A percentile compares a stretch with the other conserved stretches of the same genome.
Evolutionary conservation across 768 basidiomycete species (phyloP).

Genomic region (Coprinopsis strossmayeri): DNA sequence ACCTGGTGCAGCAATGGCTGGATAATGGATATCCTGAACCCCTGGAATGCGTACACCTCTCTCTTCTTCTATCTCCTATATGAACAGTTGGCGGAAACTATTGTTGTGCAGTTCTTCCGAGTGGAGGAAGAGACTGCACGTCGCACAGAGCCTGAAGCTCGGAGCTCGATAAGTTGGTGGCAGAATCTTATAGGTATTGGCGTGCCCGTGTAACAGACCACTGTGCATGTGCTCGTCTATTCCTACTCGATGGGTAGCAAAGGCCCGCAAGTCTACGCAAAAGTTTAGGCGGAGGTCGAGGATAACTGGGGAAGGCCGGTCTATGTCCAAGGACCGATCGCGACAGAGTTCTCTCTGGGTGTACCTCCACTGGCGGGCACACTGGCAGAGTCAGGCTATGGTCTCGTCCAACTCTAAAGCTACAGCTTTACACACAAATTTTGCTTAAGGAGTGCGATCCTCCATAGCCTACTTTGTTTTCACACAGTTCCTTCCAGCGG

Average conservation of each 20-base stretch:
- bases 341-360: too few species aligned
- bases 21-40: slow-evolving; percentile 25
- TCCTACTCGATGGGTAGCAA: slow-evolving; percentile 22
- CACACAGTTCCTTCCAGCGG: too few species aligned
- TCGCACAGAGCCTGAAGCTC: slow-evolving; percentile 35
- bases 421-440: too few species aligned
- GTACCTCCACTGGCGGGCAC: too few species aligned
- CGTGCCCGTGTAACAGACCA: slow-evolving; percentile 43
- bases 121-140: slow-evolving; percentile 53
- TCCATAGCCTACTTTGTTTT: too few species aligned
- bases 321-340: too few species aligned
- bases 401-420: too few species aligned
- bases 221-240: slow-evolving; percentile 24
- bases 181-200: slow-evolving; percentile 24
- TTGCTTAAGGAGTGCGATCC: too few species aligned
- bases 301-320: too few species aligned
- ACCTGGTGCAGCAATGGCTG: too few species aligned
- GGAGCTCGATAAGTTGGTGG: slow-evolving; percentile 7
- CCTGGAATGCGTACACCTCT: slow-evolving; percentile 24
- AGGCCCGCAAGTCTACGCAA: slow-evolving; percentile 35
- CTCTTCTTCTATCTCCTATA: background rate
- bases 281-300: slow-evolving; percentile 35
- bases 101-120: slow-evolving; percentile 43
- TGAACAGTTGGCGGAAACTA: background rate
- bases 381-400: too few species aligned